Evolutionary conservation across 495 filamentous ascomycete species (phyloP).

Genomic region (Aspergillus affinis): DNA sequence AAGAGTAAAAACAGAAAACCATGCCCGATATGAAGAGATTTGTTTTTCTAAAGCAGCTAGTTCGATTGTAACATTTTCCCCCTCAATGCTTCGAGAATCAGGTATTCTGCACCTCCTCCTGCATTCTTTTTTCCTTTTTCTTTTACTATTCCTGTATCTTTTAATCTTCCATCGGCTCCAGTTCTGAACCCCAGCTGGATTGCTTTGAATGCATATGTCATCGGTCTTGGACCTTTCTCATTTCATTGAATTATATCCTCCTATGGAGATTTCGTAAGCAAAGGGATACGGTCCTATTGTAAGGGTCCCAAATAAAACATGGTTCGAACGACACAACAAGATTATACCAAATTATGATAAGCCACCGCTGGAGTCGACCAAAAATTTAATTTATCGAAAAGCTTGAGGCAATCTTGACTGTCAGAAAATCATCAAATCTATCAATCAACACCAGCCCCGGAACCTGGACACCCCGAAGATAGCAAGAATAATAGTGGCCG

Average conservation of each 20-base stretch:
- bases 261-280: too few relatives aligned
- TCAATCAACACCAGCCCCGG: background rate
- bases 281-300: background rate
- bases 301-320: background rate
- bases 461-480: background rate
- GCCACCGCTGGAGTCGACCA: too few relatives aligned
- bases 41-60: background rate
- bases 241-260: background rate
- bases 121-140: background rate
- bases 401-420: background rate
- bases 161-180: background rate
- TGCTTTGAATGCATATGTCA: background rate
- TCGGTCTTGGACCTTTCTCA: background rate
- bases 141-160: background rate
- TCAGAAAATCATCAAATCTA: background rate
- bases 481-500: background rate
- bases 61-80: background rate
- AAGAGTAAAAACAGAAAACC: slow-evolving; percentile 51
- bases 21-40: slow-evolving; percentile 12
- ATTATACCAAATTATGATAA: too few relatives aligned
- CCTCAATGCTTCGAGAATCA: background rate
- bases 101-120: background rate
- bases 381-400: background rate
- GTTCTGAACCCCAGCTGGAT: background rate
- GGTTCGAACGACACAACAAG: background rate